phyloP scores from a whole-genome alignment of 805 yeast genomes.

The Saturnispora quitensis region DNA sequence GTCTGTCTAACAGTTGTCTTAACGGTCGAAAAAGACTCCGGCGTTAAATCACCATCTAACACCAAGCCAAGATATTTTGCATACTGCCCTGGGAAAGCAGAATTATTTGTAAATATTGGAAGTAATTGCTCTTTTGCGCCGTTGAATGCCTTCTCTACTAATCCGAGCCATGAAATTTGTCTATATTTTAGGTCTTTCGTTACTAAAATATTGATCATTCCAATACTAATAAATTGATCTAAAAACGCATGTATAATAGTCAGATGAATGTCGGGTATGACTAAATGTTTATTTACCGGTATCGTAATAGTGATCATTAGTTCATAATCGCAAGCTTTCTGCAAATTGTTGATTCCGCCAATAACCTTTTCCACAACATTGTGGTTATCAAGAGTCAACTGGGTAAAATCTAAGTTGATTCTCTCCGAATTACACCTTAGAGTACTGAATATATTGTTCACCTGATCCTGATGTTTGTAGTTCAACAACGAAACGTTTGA shows the following conservation, averaged over 20 bases:
- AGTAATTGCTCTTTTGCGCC: neutral
- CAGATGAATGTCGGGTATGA: neutral
- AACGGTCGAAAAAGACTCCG: neutral
- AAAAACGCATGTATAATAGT: neutral
- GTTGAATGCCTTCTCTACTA: neutral
- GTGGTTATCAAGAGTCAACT: neutral
- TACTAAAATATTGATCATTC: conserved; percentile 1
- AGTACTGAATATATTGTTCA: neutral
- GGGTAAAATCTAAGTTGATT: conserved; percentile 4
- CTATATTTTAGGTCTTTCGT: conserved; percentile 1
- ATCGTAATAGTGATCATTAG: neutral
- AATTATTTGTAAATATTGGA: neutral
- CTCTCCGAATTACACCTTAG: neutral
- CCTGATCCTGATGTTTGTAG: neutral
- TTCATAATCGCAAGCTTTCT: neutral
- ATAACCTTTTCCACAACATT: neutral
- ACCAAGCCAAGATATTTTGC: conserved; percentile 1
- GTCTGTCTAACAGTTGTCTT: conserved; percentile 2
- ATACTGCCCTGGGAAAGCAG: neutral
- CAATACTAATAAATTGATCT: conserved; percentile 2
- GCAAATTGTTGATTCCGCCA: neutral
- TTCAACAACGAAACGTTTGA: neutral
- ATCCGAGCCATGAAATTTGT: neutral
- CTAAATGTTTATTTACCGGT: neutral
- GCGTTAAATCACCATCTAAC: conserved; percentile 1